Conservation (phyloP, 2,329 filamentous ascomycete species). For the Ilyonectria robusta region DNA sequence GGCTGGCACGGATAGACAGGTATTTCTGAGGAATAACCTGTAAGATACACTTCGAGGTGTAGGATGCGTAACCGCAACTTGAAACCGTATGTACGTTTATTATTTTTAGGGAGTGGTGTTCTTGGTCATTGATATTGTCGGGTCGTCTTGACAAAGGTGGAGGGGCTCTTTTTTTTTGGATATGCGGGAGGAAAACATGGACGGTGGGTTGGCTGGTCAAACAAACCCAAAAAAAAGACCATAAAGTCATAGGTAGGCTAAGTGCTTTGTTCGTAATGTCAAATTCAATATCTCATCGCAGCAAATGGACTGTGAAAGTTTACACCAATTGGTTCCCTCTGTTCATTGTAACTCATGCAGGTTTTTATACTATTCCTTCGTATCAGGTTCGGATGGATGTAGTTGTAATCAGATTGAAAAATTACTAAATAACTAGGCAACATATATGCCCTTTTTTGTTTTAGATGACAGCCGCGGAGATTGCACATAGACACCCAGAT, state of each 20-base stretch:
- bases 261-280: constrained; percentile 29
- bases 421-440: constrained; percentile 28
- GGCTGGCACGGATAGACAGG: background rate
- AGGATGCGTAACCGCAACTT: constrained; percentile 17
- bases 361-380: no score
- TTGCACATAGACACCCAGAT: constrained; percentile 12
- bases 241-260: constrained; percentile 11
- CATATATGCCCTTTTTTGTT: constrained; percentile 11
- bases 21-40: constrained; percentile 8
- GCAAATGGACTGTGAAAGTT: constrained; percentile 13
- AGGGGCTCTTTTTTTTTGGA: constrained; percentile 7
- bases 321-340: background rate
- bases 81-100: constrained; percentile 13
- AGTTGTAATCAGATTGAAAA: constrained; percentile 13
- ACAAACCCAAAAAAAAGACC: constrained; percentile 24
- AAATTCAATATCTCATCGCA: constrained; percentile 24
- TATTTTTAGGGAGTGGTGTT: constrained; percentile 23
- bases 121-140: constrained; percentile 26
- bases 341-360: no score
- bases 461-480: constrained; percentile 6
- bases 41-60: constrained; percentile 14
- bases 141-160: constrained; percentile 12
- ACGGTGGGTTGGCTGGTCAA: constrained; percentile 14
- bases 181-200: constrained; percentile 4
- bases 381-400: background rate